Percentiles rank a stretch among this genome's conserved stretches.
Conservation (phyloP, 495 filamentous ascomycete species). For the Massariosphaeria phaeospora region DNA sequence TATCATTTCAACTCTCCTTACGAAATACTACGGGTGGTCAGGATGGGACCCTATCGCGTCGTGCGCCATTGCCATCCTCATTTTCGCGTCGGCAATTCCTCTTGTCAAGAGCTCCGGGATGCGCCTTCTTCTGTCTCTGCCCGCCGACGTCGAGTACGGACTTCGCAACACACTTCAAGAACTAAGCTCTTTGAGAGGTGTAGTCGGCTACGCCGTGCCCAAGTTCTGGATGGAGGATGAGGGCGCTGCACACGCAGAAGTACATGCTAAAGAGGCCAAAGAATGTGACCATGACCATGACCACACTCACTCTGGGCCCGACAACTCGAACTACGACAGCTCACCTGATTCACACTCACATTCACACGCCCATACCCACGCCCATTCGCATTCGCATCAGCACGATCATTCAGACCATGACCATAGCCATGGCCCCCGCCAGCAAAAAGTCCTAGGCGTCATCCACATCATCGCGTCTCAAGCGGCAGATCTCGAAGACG, state of each 20-base stretch:
- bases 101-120: slow-evolving; percentile 80
- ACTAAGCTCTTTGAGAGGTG: slow-evolving; percentile 74
- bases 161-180: slow-evolving; percentile 80
- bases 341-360: slow-evolving; percentile 3
- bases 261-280: slow-evolving; percentile 35
- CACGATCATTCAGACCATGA: slow-evolving; percentile 18
- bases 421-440: slow-evolving; percentile 20
- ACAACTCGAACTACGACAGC: slow-evolving; percentile 16
- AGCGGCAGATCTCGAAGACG: slow-evolving; percentile 40
- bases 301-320: slow-evolving; percentile 28
- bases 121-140: slow-evolving; percentile 75
- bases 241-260: slow-evolving; percentile 43
- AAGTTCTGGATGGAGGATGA: slow-evolving; percentile 89
- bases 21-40: slow-evolving; percentile 79
- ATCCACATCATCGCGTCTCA: slow-evolving; percentile 41
- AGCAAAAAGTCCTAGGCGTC: slow-evolving; percentile 39
- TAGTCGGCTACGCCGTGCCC: slow-evolving; percentile 78
- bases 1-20: slow-evolving; percentile 83
- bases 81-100: slow-evolving; percentile 81
- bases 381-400: slow-evolving; percentile 22
- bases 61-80: slow-evolving; percentile 86
- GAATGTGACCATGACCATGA: slow-evolving; percentile 35
- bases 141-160: slow-evolving; percentile 80
- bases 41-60: slow-evolving; percentile 97
- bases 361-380: slow-evolving; percentile 6